Evolutionary conservation across 2,329 filamentous ascomycete genomes (phyloP).

Genomic region (Knoxdaviesia capensis): DNA sequence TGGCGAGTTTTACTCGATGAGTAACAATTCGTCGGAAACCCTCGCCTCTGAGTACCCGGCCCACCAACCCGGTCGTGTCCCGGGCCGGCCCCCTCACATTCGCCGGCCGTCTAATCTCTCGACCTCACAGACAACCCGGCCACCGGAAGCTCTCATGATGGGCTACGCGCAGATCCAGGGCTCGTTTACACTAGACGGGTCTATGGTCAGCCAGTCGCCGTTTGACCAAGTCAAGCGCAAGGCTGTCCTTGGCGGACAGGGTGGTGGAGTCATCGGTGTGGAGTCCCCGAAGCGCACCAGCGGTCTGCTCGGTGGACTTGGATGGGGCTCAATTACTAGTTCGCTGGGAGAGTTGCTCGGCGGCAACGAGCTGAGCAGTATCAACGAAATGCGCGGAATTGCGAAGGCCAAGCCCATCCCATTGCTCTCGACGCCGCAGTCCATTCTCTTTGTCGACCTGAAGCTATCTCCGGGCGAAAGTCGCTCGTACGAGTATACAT

Average conservation of each 20-base stretch:
- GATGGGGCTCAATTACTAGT: slow-evolving; percentile 74
- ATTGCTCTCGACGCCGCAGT: slow-evolving; percentile 84
- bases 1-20: slow-evolving; percentile 83
- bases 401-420: slow-evolving; percentile 76
- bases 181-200: slow-evolving; percentile 79
- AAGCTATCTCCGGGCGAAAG: slow-evolving; percentile 76
- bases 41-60: slow-evolving; percentile 72
- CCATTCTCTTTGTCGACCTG: slow-evolving; percentile 86
- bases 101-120: slow-evolving; percentile 24
- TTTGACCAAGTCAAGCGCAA: slow-evolving; percentile 96
- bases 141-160: slow-evolving; percentile 83
- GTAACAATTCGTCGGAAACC: slow-evolving; percentile 89
- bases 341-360: slow-evolving; percentile 79
- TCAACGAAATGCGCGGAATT: slow-evolving; percentile 84
- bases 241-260: slow-evolving; percentile 71
- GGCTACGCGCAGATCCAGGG: slow-evolving; percentile 89
- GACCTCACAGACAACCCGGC: slow-evolving; percentile 20
- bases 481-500: slow-evolving; percentile 68
- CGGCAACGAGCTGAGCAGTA: slow-evolving; percentile 69
- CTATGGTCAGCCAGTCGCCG: slow-evolving; percentile 67
- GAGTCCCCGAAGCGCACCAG: slow-evolving; percentile 55
- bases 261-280: slow-evolving; percentile 67
- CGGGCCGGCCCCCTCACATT: slow-evolving; percentile 20
- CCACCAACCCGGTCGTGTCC: slow-evolving; percentile 17
- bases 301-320: slow-evolving; percentile 64